These are phyloP conservation scores for Aspergillus saccharolyticus DNA, from an alignment of 495 filamentous ascomycete species.

Conservation along the genomic window DNA sequence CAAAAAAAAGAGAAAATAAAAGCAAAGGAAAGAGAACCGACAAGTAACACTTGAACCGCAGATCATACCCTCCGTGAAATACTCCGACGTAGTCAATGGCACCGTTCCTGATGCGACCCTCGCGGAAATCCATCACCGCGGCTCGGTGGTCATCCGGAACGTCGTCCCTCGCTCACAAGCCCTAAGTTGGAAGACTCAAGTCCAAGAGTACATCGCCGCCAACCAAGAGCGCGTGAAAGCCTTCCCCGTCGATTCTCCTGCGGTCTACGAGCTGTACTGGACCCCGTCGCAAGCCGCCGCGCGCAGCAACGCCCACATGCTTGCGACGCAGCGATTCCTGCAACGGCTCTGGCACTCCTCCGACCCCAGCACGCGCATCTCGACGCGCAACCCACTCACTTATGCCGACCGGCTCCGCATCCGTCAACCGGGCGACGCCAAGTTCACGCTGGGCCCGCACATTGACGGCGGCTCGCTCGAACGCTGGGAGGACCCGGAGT, in stretches of 20 bases:
- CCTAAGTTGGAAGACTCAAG: constrained; percentile 40
- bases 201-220: constrained; percentile 54
- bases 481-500: constrained; percentile 79
- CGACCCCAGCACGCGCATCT: constrained; percentile 56
- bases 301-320: constrained; percentile 64
- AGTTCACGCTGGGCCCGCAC: constrained; percentile 82
- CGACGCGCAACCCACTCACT: constrained; percentile 58
- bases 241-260: constrained; percentile 57
- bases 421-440: constrained; percentile 53
- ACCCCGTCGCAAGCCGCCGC: constrained; percentile 69
- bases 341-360: constrained; percentile 71
- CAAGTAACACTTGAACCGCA: constrained; percentile 8
- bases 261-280: constrained; percentile 91
- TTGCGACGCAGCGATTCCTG: constrained; percentile 64
- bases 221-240: constrained; percentile 48
- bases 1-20: too few species aligned
- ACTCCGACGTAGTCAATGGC: constrained; percentile 44
- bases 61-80: constrained; percentile 59
- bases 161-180: constrained; percentile 58
- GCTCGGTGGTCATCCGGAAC: constrained; percentile 57
- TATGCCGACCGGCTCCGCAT: constrained; percentile 86
- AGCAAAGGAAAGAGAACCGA: too few species aligned
- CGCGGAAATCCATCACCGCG: constrained; percentile 56
- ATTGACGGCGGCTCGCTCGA: constrained; percentile 81
- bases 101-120: constrained; percentile 40